Evolutionary conservation across 2,329 filamentous ascomycete genomes (phyloP).

Genomic region (Penicillium sp.): DNA sequence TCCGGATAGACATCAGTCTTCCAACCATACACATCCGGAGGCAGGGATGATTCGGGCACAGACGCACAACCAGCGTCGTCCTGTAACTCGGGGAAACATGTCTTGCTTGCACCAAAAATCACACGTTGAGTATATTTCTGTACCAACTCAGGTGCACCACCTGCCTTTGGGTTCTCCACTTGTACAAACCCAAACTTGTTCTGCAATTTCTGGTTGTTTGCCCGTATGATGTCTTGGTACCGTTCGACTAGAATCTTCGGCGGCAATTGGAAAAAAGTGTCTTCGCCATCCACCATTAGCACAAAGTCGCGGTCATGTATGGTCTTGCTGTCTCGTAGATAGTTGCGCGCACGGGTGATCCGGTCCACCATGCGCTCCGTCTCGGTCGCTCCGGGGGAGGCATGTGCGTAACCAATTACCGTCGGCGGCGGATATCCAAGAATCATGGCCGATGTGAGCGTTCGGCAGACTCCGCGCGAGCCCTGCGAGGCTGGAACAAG

Average conservation of each 20-base stretch:
- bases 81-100: slow-evolving; percentile 47
- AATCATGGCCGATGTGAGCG: slow-evolving; percentile 57
- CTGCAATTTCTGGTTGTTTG: slow-evolving; percentile 54
- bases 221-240: slow-evolving; percentile 57
- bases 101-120: slow-evolving; percentile 57
- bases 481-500: slow-evolving; percentile 52
- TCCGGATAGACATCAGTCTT: slow-evolving; percentile 43
- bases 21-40: slow-evolving; percentile 50
- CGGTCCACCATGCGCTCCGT: slow-evolving; percentile 47
- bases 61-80: slow-evolving; percentile 53
- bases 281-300: slow-evolving; percentile 62
- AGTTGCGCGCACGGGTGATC: slow-evolving; percentile 48
- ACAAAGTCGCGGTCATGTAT: slow-evolving; percentile 61
- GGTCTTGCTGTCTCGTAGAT: slow-evolving; percentile 49
- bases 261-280: slow-evolving; percentile 65
- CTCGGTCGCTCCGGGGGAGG: slow-evolving; percentile 30
- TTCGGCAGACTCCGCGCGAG: slow-evolving; percentile 56
- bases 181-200: slow-evolving; percentile 48
- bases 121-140: slow-evolving; percentile 54
- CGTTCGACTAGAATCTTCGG: slow-evolving; percentile 62
- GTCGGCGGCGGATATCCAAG: slow-evolving; percentile 60
- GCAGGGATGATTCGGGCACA: slow-evolving; percentile 53
- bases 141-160: slow-evolving; percentile 23
- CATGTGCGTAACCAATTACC: slow-evolving; percentile 48
- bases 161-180: slow-evolving; percentile 22